phyloP scores from a whole-genome alignment of 169 alveolate species.

The Eimeria falciformis region DNA sequence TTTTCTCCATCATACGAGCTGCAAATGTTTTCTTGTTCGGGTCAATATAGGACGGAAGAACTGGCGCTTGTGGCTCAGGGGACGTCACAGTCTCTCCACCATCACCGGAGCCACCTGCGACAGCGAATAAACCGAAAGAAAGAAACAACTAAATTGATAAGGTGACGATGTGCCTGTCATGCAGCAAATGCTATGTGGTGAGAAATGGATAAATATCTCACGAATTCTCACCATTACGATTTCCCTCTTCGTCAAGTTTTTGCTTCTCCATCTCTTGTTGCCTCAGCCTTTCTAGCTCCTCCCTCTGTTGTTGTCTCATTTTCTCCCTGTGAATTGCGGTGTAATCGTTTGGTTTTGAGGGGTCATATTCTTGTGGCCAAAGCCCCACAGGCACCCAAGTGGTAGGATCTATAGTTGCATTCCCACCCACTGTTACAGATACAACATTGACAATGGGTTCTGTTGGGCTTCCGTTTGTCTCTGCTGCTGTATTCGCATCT shows the following conservation, averaged over 20 bases:
- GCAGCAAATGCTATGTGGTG: no score
- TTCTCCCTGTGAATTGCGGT: conserved; percentile 69
- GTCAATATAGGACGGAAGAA: conserved; percentile 73
- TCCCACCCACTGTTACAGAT: conserved; percentile 56
- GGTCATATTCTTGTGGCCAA: conserved; percentile 79
- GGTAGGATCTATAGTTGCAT: conserved; percentile 49
- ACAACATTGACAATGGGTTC: conserved; percentile 52
- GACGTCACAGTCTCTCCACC: conserved; percentile 60
- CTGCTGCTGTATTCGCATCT: conserved; percentile 43
- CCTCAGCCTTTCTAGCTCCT: conserved; percentile 75
- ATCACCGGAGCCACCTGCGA: conserved; percentile 41
- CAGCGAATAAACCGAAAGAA: neutral
- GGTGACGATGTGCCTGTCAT: no score
- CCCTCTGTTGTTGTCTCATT: conserved; percentile 75
- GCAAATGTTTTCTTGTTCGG: conserved; percentile 87
- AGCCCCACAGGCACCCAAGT: conserved; percentile 64
- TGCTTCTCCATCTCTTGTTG: conserved; percentile 74
- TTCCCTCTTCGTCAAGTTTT: conserved; percentile 64
- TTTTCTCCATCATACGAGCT: conserved; percentile 90
- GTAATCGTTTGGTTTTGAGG: conserved; percentile 78
- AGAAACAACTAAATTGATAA: no score
- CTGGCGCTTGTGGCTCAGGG: conserved; percentile 78
- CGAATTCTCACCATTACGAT: conserved; percentile 31
- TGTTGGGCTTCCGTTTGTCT: neutral
- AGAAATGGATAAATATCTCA: neutral